Evolutionary conservation across 2,329 filamentous ascomycete genomes (phyloP).

Genomic region (Tolypocladium endophyticum): DNA sequence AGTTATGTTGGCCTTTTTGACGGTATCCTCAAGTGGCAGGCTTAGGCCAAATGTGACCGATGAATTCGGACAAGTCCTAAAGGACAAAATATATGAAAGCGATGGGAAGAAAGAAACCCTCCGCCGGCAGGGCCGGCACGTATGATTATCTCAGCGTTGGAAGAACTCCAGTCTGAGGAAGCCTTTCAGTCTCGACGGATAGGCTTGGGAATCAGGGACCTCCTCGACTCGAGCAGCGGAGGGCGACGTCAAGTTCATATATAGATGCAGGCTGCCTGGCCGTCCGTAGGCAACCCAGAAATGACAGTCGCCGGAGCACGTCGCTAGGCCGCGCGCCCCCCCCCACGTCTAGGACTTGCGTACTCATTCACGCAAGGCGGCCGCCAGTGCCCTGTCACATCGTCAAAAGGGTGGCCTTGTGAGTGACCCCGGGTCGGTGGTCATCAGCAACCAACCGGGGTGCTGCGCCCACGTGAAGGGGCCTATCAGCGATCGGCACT

Average conservation of each 20-base stretch:
- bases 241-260: neutral
- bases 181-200: neutral
- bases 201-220: neutral
- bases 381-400: constrained; percentile 1
- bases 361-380: constrained; percentile 1
- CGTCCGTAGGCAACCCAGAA: neutral
- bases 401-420: constrained; percentile 12
- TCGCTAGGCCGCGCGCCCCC: neutral
- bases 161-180: constrained; percentile 1
- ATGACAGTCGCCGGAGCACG: neutral
- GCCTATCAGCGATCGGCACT: constrained; percentile 3
- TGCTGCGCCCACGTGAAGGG: constrained; percentile 13
- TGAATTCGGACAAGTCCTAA: neutral
- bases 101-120: neutral
- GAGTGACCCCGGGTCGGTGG: constrained; percentile 9
- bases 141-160: constrained; percentile 1
- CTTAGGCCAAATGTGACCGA: neutral
- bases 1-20: neutral
- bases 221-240: neutral
- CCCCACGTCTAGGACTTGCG: neutral
- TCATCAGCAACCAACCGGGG: constrained; percentile 11
- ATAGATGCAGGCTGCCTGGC: neutral
- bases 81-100: neutral
- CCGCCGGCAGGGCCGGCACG: constrained; percentile 2
- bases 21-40: neutral